These are phyloP conservation scores for Hericium rajendrae DNA, from an alignment of 768 basidiomycete species.

Conservation along the genomic window DNA sequence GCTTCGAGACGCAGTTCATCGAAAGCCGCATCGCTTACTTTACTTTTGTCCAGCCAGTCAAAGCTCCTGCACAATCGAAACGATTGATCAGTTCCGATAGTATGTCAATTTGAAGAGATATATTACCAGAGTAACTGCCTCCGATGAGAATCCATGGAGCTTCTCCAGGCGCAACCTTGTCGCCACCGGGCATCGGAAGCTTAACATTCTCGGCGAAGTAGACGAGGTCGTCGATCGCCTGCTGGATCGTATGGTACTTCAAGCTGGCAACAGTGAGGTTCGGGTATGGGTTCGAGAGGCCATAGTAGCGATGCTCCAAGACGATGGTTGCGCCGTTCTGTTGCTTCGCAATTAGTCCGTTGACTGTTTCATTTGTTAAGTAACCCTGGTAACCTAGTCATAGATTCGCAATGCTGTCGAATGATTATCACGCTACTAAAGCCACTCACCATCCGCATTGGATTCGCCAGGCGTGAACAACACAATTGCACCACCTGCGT, in stretches of 20 bases:
- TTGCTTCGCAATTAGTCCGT: conserved; percentile 56
- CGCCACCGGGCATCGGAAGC: conserved; percentile 59
- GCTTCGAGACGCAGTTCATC: background rate
- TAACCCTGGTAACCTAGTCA: conserved; percentile 22
- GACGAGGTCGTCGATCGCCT: conserved; percentile 64
- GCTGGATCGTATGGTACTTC: conserved; percentile 54
- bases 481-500: conserved; percentile 44
- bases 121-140: conserved; percentile 30
- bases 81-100: background rate
- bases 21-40: conserved; percentile 30
- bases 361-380: conserved; percentile 54
- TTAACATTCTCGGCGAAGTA: conserved; percentile 60
- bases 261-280: conserved; percentile 52
- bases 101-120: background rate
- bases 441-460: conserved; percentile 36
- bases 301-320: conserved; percentile 69
- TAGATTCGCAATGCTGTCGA: too few relatives aligned
- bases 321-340: conserved; percentile 56
- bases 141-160: conserved; percentile 35
- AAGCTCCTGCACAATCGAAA: conserved; percentile 20
- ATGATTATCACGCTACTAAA: background rate
- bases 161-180: conserved; percentile 44
- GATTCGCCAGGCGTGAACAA: conserved; percentile 58
- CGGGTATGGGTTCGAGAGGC: conserved; percentile 62
- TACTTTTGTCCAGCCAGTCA: conserved; percentile 60